Conservation (phyloP, 257 asterid genomes). For the Scutellaria galericulata region DNA sequence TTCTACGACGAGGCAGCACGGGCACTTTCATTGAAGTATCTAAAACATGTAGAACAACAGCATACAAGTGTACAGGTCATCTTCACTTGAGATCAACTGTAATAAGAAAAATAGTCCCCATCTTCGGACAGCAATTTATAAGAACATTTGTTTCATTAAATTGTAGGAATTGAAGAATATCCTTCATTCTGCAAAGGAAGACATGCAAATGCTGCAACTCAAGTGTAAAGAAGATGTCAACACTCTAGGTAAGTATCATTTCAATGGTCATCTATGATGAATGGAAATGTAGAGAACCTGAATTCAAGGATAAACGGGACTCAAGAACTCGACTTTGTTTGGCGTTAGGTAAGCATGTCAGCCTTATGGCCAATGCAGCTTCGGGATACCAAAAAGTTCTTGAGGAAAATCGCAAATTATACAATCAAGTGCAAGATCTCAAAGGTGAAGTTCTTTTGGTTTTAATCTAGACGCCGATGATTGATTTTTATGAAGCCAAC, state of each 20-base stretch:
- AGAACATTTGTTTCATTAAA: constrained; percentile 6
- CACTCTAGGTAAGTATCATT: constrained; percentile 53
- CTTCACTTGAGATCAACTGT: constrained; percentile 8
- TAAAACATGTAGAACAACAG: constrained; percentile 53
- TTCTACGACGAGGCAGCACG: constrained; percentile 28
- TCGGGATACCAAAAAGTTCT: constrained; percentile 73
- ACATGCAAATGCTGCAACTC: constrained; percentile 58
- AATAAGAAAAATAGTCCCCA: background rate
- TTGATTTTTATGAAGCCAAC: too few species aligned
- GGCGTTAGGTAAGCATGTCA: constrained; percentile 66
- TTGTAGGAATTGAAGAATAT: constrained; percentile 61
- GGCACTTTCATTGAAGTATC: constrained; percentile 27
- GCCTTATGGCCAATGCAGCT: constrained; percentile 66
- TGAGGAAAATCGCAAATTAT: constrained; percentile 82
- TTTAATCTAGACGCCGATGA: too few species aligned
- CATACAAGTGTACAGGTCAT: constrained; percentile 68
- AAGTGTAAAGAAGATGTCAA: constrained; percentile 71
- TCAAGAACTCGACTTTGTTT: constrained; percentile 16
- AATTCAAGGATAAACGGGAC: background rate
- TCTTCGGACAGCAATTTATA: constrained; percentile 14
- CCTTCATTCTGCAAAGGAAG: constrained; percentile 64
- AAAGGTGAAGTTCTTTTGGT: constrained; percentile 56
- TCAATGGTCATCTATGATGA: constrained; percentile 1
- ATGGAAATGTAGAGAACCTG: too few species aligned
- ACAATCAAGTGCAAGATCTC: constrained; percentile 90